Base-by-base conservation (phyloP, 83 land plant genomes). In the Picea abies region DNA sequence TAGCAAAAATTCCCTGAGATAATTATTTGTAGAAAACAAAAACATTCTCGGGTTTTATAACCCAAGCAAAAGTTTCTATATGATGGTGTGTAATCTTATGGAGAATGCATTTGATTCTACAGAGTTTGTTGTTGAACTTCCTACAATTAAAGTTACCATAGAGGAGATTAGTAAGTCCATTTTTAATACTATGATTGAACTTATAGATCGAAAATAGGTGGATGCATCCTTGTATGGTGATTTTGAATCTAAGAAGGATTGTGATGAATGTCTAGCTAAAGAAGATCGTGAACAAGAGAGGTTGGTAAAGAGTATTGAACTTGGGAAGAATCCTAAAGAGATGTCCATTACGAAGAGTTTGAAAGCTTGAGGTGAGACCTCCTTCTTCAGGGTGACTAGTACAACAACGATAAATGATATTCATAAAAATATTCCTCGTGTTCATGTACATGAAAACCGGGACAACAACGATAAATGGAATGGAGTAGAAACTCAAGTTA, bases 401-500 rank as follows among this genome's bases (percentile, higher is more conserved):
- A 96, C 93, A 94, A 98, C 0, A 0, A 41, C 6, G 0, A 5
- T 5, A 6, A 6, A 96, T 47, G 99, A 97, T 85, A 96, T 97
- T 67, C 92, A 97, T 84, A 97, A 41, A 41, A 41, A 5, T 41
- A 41, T 41, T 41, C 44, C 44, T 41, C 44, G 4, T 41, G 44
- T 6, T 41, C 44, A 41, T 41, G 44, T 41, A 6, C 44, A 41
- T 41, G 96, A 97, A 82, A 97, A 97, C 85, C 88, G 86, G 22
- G 90, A 93, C 4, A 95, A 91, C 82, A 84, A 89, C 25, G 94
- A 91, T 29, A 80, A 62, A 12, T 95, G 99, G 99, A 94, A 93
- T 89, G 99, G 99, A 63, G 99, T 98, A 41, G 99, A 97, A 90
- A 93, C 94, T 79, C 99, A 97, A 86, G 93, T 97, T 32, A 32